These are phyloP conservation scores for Ustilago xerochloae DNA, from an alignment of 1,284 basidiomycete species.

Conservation along the genomic window DNA sequence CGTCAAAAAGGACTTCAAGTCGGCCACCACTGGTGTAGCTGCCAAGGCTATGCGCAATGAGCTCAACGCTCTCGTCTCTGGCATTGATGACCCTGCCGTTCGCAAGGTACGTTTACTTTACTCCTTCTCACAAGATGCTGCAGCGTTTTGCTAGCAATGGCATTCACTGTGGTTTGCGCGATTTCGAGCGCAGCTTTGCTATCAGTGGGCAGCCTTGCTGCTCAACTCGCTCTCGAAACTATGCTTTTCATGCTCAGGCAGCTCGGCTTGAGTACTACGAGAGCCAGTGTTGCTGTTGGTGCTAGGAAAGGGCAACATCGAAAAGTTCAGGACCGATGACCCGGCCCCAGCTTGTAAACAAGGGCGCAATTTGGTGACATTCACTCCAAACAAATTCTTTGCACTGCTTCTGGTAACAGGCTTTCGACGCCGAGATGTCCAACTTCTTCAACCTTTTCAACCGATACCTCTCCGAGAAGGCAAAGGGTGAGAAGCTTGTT, in stretches of 20 bases:
- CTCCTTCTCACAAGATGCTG: neutral
- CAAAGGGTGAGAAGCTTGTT: slow-evolving; percentile 91
- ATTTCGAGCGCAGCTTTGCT: too few relatives aligned
- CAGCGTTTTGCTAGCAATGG: too few relatives aligned
- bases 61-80: slow-evolving; percentile 88
- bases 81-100: slow-evolving; percentile 73
- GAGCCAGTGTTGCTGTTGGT: too few relatives aligned
- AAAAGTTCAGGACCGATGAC: too few relatives aligned
- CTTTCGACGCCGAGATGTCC: slow-evolving; percentile 98
- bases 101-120: slow-evolving; percentile 74
- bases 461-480: slow-evolving; percentile 93
- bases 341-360: too few relatives aligned
- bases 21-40: slow-evolving; percentile 95
- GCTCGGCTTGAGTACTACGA: too few relatives aligned
- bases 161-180: too few relatives aligned
- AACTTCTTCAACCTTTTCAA: slow-evolving; percentile 99
- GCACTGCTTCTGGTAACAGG: slow-evolving; percentile 71
- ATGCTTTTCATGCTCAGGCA: too few relatives aligned
- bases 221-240: too few relatives aligned
- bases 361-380: neutral
- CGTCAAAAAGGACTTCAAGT: slow-evolving; percentile 81
- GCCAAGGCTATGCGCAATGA: slow-evolving; percentile 99
- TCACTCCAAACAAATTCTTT: neutral
- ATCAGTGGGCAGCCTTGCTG: too few relatives aligned
- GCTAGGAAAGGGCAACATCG: too few relatives aligned